Conservation (phyloP, 352 stramenopile genomes). For the Phytophthora sp. region DNA sequence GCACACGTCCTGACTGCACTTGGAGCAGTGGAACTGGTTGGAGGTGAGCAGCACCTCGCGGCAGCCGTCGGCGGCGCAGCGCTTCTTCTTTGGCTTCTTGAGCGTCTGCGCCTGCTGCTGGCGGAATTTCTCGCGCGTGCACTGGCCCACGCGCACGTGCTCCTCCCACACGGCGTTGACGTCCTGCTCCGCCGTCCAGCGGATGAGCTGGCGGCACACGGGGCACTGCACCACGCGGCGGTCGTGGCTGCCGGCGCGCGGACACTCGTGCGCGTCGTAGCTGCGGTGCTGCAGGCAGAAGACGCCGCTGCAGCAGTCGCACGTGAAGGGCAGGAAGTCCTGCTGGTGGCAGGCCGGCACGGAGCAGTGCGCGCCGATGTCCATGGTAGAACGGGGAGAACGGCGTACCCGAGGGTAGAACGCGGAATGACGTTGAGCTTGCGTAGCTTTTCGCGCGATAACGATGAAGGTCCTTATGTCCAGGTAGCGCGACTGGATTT, state of each 20-base stretch:
- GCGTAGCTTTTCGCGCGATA: too few relatives aligned
- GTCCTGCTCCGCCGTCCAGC: constrained; percentile 76
- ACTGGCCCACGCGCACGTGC: constrained; percentile 67
- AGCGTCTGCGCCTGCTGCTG: constrained; percentile 23
- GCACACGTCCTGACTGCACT: constrained; percentile 76
- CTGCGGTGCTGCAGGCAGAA: constrained; percentile 89
- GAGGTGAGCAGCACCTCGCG: constrained; percentile 67
- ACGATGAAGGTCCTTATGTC: background rate
- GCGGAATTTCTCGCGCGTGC: constrained; percentile 42
- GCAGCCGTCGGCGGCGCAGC: constrained; percentile 63
- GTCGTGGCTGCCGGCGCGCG: constrained; percentile 65
- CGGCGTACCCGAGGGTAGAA: background rate
- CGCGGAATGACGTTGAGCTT: constrained; percentile 19
- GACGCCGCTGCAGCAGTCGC: constrained; percentile 79
- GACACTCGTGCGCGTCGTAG: constrained; percentile 78
- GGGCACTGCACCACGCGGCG: constrained; percentile 76
- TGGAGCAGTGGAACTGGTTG: constrained; percentile 76
- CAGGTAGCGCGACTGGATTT: constrained; percentile 18
- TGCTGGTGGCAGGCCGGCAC: constrained; percentile 70
- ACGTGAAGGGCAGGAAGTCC: constrained; percentile 89
- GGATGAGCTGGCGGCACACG: constrained; percentile 68
- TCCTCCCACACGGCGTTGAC: constrained; percentile 77
- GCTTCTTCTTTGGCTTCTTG: constrained; percentile 80
- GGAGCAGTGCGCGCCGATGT: constrained; percentile 77
- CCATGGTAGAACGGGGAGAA: constrained; percentile 41